phyloP scores from a whole-genome alignment of 2,329 filamentous ascomycete species.

The Penicillium sp. region DNA sequence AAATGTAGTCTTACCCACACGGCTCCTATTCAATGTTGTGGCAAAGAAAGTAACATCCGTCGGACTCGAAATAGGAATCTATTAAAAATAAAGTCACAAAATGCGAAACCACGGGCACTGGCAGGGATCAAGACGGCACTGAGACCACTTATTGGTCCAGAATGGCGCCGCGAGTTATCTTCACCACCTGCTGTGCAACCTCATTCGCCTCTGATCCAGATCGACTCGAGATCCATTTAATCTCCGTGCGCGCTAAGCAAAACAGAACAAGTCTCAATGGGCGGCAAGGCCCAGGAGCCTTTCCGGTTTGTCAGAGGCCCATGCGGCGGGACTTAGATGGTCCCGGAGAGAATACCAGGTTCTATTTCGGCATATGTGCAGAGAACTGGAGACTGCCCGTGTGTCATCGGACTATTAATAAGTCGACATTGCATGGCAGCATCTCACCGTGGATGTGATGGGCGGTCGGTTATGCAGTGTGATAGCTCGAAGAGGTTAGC shows the following conservation, averaged over 20 bases:
- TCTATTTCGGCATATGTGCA: conserved; percentile 1
- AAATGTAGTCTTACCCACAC: conserved; percentile 8
- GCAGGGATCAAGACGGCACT: conserved; percentile 12
- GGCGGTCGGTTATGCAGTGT: conserved; percentile 18
- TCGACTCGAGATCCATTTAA: conserved; percentile 15
- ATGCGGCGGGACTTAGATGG: conserved; percentile 1
- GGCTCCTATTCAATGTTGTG: conserved; percentile 4
- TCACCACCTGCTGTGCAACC: conserved; percentile 6
- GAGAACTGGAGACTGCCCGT: too few relatives aligned
- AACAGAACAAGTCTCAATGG: conserved; percentile 17
- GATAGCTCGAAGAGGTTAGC: conserved; percentile 20
- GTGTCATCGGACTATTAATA: conserved; percentile 17
- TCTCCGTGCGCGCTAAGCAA: conserved; percentile 22
- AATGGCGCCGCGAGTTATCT: conserved; percentile 18
- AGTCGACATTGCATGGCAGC: conserved; percentile 5
- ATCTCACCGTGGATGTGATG: conserved; percentile 11
- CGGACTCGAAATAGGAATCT: conserved; percentile 24
- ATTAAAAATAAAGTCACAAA: conserved; percentile 24
- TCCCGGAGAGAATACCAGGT: background rate
- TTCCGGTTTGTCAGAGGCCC: background rate
- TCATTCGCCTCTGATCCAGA: conserved; percentile 13
- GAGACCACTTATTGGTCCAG: conserved; percentile 18
- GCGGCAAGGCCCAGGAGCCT: conserved; percentile 12
- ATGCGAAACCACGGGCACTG: conserved; percentile 23
- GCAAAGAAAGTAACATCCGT: conserved; percentile 22